A percentile compares a stretch with the other conserved stretches of the same genome.
Conservation (phyloP, 1,284 basidiomycete species). For the Cystobasidiaceae sp. region DNA sequence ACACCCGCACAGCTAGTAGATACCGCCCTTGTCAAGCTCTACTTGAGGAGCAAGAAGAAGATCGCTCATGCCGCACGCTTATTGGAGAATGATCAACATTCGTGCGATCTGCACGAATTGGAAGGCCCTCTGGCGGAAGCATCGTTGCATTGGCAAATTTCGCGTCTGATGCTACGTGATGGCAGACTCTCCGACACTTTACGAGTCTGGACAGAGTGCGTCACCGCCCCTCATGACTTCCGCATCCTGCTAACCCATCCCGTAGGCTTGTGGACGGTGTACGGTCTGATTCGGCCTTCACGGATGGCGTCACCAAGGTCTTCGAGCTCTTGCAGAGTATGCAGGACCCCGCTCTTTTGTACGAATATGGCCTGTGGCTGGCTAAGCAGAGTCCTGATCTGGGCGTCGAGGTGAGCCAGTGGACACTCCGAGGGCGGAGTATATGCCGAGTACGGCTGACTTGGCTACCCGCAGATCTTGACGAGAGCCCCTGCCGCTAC, state of each 20-base stretch:
- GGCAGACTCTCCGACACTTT: conserved; percentile 61
- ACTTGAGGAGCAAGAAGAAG: conserved; percentile 52
- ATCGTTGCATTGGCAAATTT: conserved; percentile 61
- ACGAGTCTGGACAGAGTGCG: conserved; percentile 66
- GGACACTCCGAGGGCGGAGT: too few species aligned
- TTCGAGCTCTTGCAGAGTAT: conserved; percentile 59
- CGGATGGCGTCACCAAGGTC: conserved; percentile 66
- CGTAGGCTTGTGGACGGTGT: conserved; percentile 65
- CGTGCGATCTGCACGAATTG: conserved; percentile 57
- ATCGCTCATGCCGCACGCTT: conserved; percentile 52
- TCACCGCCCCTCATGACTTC: neutral
- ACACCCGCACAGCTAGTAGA: conserved; percentile 80
- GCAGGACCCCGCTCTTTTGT: conserved; percentile 59
- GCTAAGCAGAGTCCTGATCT: conserved; percentile 61
- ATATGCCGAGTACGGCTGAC: too few species aligned
- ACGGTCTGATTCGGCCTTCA: conserved; percentile 60
- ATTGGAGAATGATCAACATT: conserved; percentile 48
- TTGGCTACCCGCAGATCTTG: conserved; percentile 52
- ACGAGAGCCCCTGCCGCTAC: conserved; percentile 54
- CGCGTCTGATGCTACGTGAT: conserved; percentile 58
- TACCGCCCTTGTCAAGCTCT: conserved; percentile 70
- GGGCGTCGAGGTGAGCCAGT: conserved; percentile 63
- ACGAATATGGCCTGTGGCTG: conserved; percentile 76
- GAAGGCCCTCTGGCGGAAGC: conserved; percentile 57
- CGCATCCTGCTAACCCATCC: too few species aligned